These are phyloP conservation scores for Dichomitus squalens DNA, from an alignment of 1,284 basidiomycete species.

Conservation along the genomic window DNA sequence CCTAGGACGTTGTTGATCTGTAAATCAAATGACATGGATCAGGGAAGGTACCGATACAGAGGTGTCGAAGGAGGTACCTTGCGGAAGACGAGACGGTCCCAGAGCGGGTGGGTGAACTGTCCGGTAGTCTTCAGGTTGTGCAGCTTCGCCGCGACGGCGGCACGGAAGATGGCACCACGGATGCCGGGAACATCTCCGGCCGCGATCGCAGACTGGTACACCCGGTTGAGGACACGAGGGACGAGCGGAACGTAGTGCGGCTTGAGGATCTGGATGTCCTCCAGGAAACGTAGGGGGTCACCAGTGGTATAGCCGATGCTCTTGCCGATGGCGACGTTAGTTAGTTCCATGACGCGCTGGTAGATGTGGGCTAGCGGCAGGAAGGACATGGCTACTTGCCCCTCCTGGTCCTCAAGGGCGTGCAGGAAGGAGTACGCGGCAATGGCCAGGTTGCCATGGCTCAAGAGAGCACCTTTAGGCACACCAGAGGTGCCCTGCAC, in stretches of 20 bases:
- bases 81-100: slow-evolving; percentile 91
- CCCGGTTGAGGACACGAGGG: slow-evolving; percentile 84
- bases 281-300: slow-evolving; percentile 85
- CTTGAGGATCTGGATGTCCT: slow-evolving; percentile 87
- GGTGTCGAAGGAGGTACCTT: slow-evolving; percentile 62
- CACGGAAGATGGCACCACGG: slow-evolving; percentile 84
- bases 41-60: background rate
- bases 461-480: slow-evolving; percentile 85
- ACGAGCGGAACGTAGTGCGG: slow-evolving; percentile 86
- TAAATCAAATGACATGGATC: background rate
- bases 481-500: slow-evolving; percentile 74
- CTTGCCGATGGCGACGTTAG: slow-evolving; percentile 66
- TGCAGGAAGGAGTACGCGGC: slow-evolving; percentile 65
- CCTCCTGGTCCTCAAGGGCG: slow-evolving; percentile 50
- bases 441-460: slow-evolving; percentile 76
- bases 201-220: slow-evolving; percentile 81
- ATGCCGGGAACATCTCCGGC: slow-evolving; percentile 83
- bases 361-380: slow-evolving; percentile 91
- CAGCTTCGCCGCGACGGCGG: slow-evolving; percentile 83
- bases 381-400: slow-evolving; percentile 63
- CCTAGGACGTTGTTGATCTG: slow-evolving; percentile 71
- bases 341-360: slow-evolving; percentile 66
- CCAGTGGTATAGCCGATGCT: slow-evolving; percentile 88
- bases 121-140: slow-evolving; percentile 76
- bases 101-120: slow-evolving; percentile 75